Base-by-base conservation (phyloP, 139 green algal genomes). In the Micractinium conductrix region DNA sequence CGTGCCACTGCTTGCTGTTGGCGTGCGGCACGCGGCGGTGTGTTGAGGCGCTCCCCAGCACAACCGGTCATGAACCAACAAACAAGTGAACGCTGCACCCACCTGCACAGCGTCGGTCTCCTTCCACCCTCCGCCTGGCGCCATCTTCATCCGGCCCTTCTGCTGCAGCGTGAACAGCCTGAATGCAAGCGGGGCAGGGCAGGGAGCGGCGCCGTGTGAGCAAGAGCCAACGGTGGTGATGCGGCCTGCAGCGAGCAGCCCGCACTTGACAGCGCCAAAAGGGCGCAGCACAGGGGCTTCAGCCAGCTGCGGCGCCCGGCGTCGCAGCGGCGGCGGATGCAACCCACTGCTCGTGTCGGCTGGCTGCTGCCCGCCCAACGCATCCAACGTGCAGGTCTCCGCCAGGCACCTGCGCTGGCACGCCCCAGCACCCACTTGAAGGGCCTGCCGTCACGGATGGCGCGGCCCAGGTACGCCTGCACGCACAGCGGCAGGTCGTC, bases 161-260 rank as follows among this genome's bases (percentile, higher is more conserved):
- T 81, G 74, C 33, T 35, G 37, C 35, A 81, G 35, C 33, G 74
- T 81, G 74, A 81, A 50, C 9, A 81, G 50, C 74, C 65, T 72
- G 65, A 33, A 72, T 6, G 9, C 4, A 2, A 38, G 28, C 16
- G 58, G 17, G 21, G 58, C 28, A n/a, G n/a, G 60, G 60, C 26
- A 68, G 14, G 26, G 26, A 6, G 10, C 9, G 60, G 26, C 60
- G 60, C n/a, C 26, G 26, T 6, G 26, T 68, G 28, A 28, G 33
- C 4, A 28, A 37, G 26, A 33, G 60, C 26, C 26, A 8, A 5
- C 16, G 58, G 58, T 65, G 60, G 60, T 4, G 60, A 3, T 21
- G 19, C 24, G 2, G 8, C 53, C 19, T 62, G 53, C 53, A 21
- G 2, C 53, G 53, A 4, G 53, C 53, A 14, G 2, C 19, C 53